Evolutionary conservation across 1,284 basidiomycete genomes (phyloP).

Genomic region (Trichosporon coremiiforme): DNA sequence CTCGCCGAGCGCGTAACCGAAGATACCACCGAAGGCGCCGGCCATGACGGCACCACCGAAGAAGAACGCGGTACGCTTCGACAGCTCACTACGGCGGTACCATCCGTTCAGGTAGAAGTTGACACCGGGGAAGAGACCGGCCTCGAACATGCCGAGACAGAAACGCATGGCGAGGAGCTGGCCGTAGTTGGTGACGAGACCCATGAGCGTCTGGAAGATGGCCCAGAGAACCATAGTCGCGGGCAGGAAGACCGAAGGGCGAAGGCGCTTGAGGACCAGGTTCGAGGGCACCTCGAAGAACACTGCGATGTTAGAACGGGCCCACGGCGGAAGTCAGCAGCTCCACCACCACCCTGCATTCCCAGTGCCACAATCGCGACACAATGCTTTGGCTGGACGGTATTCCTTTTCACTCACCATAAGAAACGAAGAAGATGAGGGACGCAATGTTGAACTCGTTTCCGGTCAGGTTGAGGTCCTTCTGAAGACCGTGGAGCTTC

Average conservation of each 20-base stretch:
- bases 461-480: slow-evolving; percentile 53
- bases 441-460: slow-evolving; percentile 54
- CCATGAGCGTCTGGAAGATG: slow-evolving; percentile 56
- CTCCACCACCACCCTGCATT: background rate
- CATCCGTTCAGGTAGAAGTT: slow-evolving; percentile 57
- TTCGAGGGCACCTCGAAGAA: slow-evolving; percentile 58
- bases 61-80: slow-evolving; percentile 57
- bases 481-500: slow-evolving; percentile 52
- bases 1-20: slow-evolving; percentile 43
- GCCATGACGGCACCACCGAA: slow-evolving; percentile 58
- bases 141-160: slow-evolving; percentile 54
- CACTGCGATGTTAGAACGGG: slow-evolving; percentile 42
- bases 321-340: background rate
- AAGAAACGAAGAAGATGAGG: slow-evolving; percentile 50
- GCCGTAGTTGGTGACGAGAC: slow-evolving; percentile 54
- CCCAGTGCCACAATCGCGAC: background rate
- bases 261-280: slow-evolving; percentile 57
- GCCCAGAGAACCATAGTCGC: slow-evolving; percentile 50
- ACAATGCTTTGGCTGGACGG: background rate
- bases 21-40: slow-evolving; percentile 56
- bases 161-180: slow-evolving; percentile 56
- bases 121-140: slow-evolving; percentile 54
- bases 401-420: slow-evolving; percentile 15
- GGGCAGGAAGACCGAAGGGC: slow-evolving; percentile 55
- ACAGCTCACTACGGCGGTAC: slow-evolving; percentile 56